A percentile compares a stretch with the other conserved stretches of the same genome.
These are phyloP conservation scores for Dendrostoma leiphaemia DNA, from an alignment of 2,329 filamentous ascomycete species.

Conservation along the genomic window DNA sequence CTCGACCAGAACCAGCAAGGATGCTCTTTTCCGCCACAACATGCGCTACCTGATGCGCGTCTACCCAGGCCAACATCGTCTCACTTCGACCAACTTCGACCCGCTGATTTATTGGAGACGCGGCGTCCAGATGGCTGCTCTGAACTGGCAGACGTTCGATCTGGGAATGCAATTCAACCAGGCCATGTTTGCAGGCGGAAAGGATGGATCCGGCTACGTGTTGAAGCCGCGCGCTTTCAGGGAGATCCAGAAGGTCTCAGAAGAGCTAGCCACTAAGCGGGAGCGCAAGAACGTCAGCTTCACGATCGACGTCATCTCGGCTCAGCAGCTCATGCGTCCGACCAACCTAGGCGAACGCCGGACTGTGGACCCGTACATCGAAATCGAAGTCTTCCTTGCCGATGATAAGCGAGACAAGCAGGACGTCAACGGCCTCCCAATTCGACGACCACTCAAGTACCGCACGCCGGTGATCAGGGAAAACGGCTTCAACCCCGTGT, in stretches of 20 bases:
- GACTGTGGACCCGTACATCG: constrained; percentile 87
- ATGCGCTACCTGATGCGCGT: constrained; percentile 89
- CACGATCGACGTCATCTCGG: constrained; percentile 84
- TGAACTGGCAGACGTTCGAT: constrained; percentile 99
- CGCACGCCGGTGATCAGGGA: constrained; percentile 78
- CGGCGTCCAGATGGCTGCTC: constrained; percentile 94
- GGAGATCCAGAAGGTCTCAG: constrained; percentile 58
- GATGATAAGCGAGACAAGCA: constrained; percentile 91
- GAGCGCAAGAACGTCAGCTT: constrained; percentile 83
- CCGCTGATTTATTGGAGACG: constrained; percentile 91
- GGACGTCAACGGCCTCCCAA: constrained; percentile 49
- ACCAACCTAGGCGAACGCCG: constrained; percentile 52
- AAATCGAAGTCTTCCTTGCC: constrained; percentile 91
- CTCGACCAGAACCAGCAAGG: constrained; percentile 72
- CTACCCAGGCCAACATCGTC: constrained; percentile 79
- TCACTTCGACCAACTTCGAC: constrained; percentile 91
- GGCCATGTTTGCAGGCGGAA: constrained; percentile 92
- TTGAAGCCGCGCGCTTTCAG: constrained; percentile 87
- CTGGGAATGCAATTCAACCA: constrained; percentile 94
- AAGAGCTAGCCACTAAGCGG: constrained; percentile 58
- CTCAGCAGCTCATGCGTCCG: constrained; percentile 88
- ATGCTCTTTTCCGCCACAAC: constrained; percentile 83
- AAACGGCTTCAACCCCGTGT: constrained; percentile 92
- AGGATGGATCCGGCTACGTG: constrained; percentile 86
- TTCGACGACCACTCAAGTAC: constrained; percentile 65